Evolutionary conservation across 345 rosid species (phyloP).

Genomic region (Rhizophora apiculata): DNA sequence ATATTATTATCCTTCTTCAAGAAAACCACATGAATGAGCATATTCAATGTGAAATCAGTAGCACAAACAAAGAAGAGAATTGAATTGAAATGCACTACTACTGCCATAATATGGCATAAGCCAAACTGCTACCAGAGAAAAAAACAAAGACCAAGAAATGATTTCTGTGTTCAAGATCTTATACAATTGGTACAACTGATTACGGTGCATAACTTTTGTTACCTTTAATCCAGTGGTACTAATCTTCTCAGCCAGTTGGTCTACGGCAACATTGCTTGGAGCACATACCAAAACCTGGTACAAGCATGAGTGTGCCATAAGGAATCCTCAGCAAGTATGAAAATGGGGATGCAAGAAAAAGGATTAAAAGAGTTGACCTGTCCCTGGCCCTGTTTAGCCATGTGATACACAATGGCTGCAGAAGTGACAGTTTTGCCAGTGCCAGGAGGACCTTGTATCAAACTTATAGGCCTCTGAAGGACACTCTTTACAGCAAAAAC

Average conservation of each 20-base stretch:
- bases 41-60: too few relatives aligned
- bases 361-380: constrained; percentile 46
- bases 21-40: too few relatives aligned
- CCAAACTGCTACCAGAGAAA: too few relatives aligned
- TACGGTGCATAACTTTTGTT: constrained; percentile 3
- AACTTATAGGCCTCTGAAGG: constrained; percentile 95
- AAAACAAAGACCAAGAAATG: not conserved
- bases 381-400: constrained; percentile 99
- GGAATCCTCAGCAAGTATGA: not conserved
- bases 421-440: constrained; percentile 99
- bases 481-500: constrained; percentile 98
- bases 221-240: constrained; percentile 99
- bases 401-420: constrained; percentile 98
- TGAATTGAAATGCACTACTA: too few relatives aligned
- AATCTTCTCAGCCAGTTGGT: constrained; percentile 98
- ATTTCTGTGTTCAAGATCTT: not conserved
- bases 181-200: not conserved
- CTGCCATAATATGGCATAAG: not conserved
- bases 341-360: not conserved
- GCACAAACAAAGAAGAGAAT: too few relatives aligned
- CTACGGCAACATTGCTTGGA: constrained; percentile 99
- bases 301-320: constrained; percentile 2
- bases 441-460: constrained; percentile 99
- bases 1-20: too few relatives aligned
- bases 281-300: constrained; percentile 95